Evolutionary conservation across 306 rosid genomes (phyloP).

Genomic region (Oemleria cerasiformis): DNA sequence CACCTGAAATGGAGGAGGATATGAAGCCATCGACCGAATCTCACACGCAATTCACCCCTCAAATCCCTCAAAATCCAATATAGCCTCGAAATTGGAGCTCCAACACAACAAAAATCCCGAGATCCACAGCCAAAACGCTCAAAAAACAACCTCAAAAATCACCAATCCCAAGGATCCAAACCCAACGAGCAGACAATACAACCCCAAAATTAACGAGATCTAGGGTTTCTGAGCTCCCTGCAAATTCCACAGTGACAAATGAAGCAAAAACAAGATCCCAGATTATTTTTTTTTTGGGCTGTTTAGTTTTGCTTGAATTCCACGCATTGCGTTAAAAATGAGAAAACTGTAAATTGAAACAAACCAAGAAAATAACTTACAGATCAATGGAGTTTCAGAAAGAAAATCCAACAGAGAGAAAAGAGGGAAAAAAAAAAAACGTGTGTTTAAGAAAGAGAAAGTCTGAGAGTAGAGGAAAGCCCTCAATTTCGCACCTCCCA

Average conservation of each 20-base stretch:
- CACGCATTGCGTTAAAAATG: conserved; percentile 23
- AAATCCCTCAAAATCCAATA: conserved; percentile 20
- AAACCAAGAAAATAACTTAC: conserved; percentile 13
- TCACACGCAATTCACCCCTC: conserved; percentile 28
- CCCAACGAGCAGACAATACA: conserved; percentile 20
- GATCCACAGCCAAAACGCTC: conserved; percentile 39
- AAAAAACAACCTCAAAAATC: conserved; percentile 15
- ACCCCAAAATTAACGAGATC: conserved; percentile 43
- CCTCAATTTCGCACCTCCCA: conserved; percentile 54
- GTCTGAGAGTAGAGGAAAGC: conserved; percentile 30
- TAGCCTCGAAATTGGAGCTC: conserved; percentile 35
- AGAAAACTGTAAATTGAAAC: background rate
- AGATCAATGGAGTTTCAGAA: conserved; percentile 41
- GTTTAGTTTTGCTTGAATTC: conserved; percentile 22
- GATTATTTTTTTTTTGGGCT: background rate
- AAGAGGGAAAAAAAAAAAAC: background rate
- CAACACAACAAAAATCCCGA: conserved; percentile 25
- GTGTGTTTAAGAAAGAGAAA: conserved; percentile 1
- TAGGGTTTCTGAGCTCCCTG: conserved; percentile 26
- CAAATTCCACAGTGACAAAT: conserved; percentile 25
- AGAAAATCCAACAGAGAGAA: conserved; percentile 20
- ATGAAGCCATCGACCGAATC: conserved; percentile 63
- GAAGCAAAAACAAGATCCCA: conserved; percentile 17
- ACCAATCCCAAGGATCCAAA: conserved; percentile 21
- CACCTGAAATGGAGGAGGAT: conserved; percentile 72